These are phyloP conservation scores for Dionaea muscipula DNA, from an alignment of 179 eudicot species.

Conservation along the genomic window DNA sequence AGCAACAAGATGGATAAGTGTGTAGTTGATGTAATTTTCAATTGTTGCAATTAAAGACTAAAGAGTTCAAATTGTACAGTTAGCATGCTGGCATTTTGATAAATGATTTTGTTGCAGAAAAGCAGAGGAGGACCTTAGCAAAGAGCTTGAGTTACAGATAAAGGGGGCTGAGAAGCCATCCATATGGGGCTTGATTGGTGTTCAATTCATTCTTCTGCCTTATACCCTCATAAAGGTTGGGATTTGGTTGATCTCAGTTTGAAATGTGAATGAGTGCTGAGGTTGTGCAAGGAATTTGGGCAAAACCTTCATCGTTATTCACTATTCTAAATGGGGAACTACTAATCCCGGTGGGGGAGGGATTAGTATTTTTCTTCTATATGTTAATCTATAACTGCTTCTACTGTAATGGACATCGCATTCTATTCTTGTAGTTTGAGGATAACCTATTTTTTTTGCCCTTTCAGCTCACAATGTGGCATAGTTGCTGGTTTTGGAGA, in stretches of 20 bases:
- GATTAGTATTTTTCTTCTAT: background rate
- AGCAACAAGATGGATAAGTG: conserved; percentile 60
- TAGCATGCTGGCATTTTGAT: background rate
- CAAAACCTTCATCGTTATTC: background rate
- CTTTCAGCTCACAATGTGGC: conserved; percentile 68
- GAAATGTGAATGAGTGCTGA: background rate
- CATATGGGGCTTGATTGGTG: conserved; percentile 62
- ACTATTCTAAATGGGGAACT: too few relatives aligned
- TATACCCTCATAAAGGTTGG: conserved; percentile 75
- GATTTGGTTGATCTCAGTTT: background rate
- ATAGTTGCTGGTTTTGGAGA: conserved; percentile 75
- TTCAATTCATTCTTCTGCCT: conserved; percentile 69
- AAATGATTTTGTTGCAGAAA: conserved; percentile 36
- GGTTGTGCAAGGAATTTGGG: background rate
- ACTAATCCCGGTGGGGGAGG: too few relatives aligned
- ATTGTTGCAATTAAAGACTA: background rate
- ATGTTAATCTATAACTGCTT: too few relatives aligned
- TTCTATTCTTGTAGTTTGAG: background rate
- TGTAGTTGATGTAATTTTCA: background rate
- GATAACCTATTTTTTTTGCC: background rate
- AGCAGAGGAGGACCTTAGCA: conserved; percentile 68
- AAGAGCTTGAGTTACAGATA: conserved; percentile 92
- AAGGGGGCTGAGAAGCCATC: conserved; percentile 97
- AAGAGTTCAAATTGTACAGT: background rate
- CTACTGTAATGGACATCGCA: too few relatives aligned